phyloP scores from a whole-genome alignment of 257 asterid genomes.

The Verbascum thapsus region DNA sequence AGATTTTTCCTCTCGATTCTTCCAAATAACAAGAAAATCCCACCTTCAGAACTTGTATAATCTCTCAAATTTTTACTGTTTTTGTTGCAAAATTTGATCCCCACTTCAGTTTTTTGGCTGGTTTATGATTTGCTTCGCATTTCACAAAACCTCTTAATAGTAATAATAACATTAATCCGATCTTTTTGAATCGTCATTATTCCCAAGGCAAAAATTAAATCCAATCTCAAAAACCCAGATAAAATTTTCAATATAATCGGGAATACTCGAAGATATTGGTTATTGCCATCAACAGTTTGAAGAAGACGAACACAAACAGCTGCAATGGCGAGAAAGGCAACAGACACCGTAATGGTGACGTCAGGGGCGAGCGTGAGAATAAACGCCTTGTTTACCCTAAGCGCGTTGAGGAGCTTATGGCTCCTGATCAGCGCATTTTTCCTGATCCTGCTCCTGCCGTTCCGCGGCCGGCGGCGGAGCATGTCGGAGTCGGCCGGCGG shows the following conservation, averaged over 20 bases:
- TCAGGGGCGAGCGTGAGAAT: slow-evolving; percentile 93
- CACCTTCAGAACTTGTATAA: neutral
- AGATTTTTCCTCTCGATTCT: slow-evolving; percentile 12
- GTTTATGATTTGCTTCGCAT: slow-evolving; percentile 44
- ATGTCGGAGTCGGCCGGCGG: slow-evolving; percentile 38
- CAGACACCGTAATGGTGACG: slow-evolving; percentile 62
- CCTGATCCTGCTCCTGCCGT: slow-evolving; percentile 55
- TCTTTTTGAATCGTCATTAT: slow-evolving; percentile 25
- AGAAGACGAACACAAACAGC: neutral
- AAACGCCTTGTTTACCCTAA: slow-evolving; percentile 61
- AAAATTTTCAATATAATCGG: neutral
- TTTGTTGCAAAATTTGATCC: slow-evolving; percentile 13
- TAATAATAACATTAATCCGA: neutral
- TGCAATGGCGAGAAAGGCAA: slow-evolving; percentile 38
- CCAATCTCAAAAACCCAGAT: slow-evolving; percentile 27
- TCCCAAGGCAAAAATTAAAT: slow-evolving; percentile 2
- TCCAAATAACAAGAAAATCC: too few species aligned
- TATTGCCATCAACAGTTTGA: too few species aligned
- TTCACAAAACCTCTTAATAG: slow-evolving; percentile 36
- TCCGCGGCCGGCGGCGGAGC: slow-evolving; percentile 60
- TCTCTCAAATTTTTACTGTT: slow-evolving; percentile 13
- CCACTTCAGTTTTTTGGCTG: slow-evolving; percentile 10
- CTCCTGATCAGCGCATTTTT: slow-evolving; percentile 61
- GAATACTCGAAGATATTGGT: neutral
- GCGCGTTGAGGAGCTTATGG: slow-evolving; percentile 58